phyloP scores from a whole-genome alignment of 2,329 filamentous ascomycete genomes.

The Onygenales sp. region DNA sequence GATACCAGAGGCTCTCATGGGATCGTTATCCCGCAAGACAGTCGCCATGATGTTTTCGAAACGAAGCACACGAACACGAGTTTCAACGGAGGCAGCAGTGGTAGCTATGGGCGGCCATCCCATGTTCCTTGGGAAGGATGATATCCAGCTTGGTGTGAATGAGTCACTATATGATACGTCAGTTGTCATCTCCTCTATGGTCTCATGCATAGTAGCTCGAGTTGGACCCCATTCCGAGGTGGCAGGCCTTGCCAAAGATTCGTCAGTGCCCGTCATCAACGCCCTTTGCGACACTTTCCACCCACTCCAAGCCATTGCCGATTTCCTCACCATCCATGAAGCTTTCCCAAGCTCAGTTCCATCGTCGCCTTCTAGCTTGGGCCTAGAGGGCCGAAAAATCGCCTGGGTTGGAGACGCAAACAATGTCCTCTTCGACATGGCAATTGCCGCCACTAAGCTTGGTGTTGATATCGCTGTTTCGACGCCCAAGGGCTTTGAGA shows the following conservation, averaged over 20 bases:
- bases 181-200: slow-evolving; percentile 89
- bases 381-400: slow-evolving; percentile 74
- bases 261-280: slow-evolving; percentile 73
- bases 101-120: slow-evolving; percentile 82
- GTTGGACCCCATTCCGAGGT: slow-evolving; percentile 72
- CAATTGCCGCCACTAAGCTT: slow-evolving; percentile 76
- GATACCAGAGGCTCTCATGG: slow-evolving; percentile 49
- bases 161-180: slow-evolving; percentile 92
- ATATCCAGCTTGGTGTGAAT: slow-evolving; percentile 92
- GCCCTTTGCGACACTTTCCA: slow-evolving; percentile 85
- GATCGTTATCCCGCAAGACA: slow-evolving; percentile 62
- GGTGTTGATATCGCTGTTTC: slow-evolving; percentile 82
- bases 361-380: slow-evolving; percentile 42
- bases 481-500: slow-evolving; percentile 74
- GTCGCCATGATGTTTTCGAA: slow-evolving; percentile 97
- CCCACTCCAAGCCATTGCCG: slow-evolving; percentile 86
- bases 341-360: slow-evolving; percentile 43
- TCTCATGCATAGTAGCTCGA: slow-evolving; percentile 70
- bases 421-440: slow-evolving; percentile 91
- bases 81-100: slow-evolving; percentile 87
- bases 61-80: slow-evolving; percentile 81
- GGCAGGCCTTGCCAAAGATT: slow-evolving; percentile 58
- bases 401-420: slow-evolving; percentile 97
- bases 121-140: slow-evolving; percentile 92
- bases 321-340: slow-evolving; percentile 86